Evolutionary conservation across 371 early-diverging fungal genomes (phyloP), one percentile per base, ranked within the genome.

Genomic region (Rhizopus stolonifer): DNA sequence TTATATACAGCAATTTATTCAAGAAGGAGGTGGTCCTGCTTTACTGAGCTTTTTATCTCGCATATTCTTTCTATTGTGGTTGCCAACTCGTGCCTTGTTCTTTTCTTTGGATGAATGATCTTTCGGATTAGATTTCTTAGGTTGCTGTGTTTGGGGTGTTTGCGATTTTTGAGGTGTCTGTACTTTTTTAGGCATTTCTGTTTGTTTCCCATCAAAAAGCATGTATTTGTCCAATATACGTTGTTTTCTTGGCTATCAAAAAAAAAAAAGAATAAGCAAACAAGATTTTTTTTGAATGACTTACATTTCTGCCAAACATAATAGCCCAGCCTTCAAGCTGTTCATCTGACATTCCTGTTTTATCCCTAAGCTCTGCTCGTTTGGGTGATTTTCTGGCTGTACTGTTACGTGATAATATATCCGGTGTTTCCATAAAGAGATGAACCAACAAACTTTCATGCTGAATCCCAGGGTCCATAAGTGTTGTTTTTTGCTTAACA

Each of bases 321-420:
- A 80, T 83, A 23, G 74, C 83, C 96, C 96, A 96, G 18, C 96
- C 96, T 62, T 95, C 96, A 4, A 96, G 67, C 67, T 95, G 95
- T 61, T 96, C 94, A 57, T 95, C 91, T 0, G 84, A 79, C 84
- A 92, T 79, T n/a, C 82, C 81, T 5, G 93, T 91, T 46, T 73
- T 53, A 25, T 74, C 63, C 22, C 81, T 76, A 18, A 95, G 64
- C 18, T 69, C 67, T 9, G 61, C 80, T 18, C 96, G 74, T 44
- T 77, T 75, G 4, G 75, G 60, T 5, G 83, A 75, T 56, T 86
- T 87, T 42, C 94, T 78, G 14, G 77, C 66, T 17, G 68, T 70
- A 17, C 67, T 59, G 21, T 70, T 73, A 34, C 82, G 74, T 15
- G 81, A 81, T 55, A 93, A 87, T 5, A 85, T 64, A 0, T 76